These are phyloP conservation scores for Backusella morwellensis DNA, from an alignment of 192 early-diverging fungal genomes.

Conservation along the genomic window DNA sequence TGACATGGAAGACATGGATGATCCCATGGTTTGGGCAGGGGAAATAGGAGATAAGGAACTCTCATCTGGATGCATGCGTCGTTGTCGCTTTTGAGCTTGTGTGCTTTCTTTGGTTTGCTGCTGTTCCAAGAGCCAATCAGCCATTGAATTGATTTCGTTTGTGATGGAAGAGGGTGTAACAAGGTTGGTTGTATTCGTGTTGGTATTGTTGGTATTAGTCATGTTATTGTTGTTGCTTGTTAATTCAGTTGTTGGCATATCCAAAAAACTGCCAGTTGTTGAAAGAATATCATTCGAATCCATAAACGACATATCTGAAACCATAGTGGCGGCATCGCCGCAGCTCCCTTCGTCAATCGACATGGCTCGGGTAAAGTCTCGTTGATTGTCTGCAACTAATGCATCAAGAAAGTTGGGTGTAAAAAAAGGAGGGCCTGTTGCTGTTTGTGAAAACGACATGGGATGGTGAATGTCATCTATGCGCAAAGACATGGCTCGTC, in stretches of 20 bases:
- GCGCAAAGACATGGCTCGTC: neutral
- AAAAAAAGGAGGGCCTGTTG: neutral
- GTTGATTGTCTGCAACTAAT: constrained; percentile 9
- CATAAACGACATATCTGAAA: constrained; percentile 7
- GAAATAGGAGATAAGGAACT: constrained; percentile 5
- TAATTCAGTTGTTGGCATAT: neutral
- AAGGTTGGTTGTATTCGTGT: neutral
- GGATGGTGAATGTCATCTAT: neutral
- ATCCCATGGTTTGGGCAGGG: constrained; percentile 5
- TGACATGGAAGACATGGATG: constrained; percentile 16
- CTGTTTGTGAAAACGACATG: neutral
- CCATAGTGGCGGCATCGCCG: neutral
- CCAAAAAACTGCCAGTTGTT: neutral
- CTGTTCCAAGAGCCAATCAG: constrained; percentile 11
- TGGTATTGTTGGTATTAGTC: neutral
- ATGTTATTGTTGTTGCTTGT: neutral
- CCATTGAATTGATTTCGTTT: constrained; percentile 9
- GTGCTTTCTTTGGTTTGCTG: neutral
- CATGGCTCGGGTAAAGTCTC: neutral
- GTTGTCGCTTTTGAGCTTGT: constrained; percentile 8
- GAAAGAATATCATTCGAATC: neutral
- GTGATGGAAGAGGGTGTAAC: constrained; percentile 4
- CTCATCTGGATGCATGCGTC: neutral
- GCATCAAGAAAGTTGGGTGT: constrained; percentile 11
- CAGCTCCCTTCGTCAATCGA: neutral